Evolutionary conservation across 1,284 basidiomycete genomes (phyloP).

Genomic region (Omphalotus olearius): DNA sequence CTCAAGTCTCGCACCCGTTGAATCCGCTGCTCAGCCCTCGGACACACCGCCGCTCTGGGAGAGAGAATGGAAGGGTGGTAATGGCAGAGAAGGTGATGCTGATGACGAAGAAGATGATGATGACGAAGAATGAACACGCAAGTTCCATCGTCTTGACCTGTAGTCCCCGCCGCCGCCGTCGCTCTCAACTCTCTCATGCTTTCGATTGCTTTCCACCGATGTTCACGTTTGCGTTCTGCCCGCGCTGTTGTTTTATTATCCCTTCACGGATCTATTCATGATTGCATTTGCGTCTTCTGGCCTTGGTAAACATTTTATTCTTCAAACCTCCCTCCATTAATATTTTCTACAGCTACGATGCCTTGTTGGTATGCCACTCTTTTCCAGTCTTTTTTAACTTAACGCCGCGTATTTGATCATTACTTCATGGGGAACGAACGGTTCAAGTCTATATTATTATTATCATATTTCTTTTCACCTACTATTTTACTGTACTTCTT

Average conservation of each 20-base stretch:
- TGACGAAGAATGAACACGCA: conserved; percentile 14
- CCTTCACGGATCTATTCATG: not conserved
- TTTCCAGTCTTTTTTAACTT: too few species aligned
- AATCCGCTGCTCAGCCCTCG: conserved; percentile 44
- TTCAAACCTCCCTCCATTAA: too few species aligned
- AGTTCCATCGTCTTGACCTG: too few species aligned
- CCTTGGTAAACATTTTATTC: too few species aligned
- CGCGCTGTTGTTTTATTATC: not conserved
- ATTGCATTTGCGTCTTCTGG: not conserved
- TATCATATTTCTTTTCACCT: too few species aligned
- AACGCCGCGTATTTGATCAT: too few species aligned
- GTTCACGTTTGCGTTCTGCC: not conserved
- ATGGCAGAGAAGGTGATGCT: conserved; percentile 43
- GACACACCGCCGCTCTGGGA: conserved; percentile 58
- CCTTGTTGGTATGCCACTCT: too few species aligned
- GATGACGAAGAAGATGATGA: conserved; percentile 41
- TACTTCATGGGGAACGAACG: too few species aligned
- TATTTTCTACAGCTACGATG: too few species aligned
- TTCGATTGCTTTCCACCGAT: not conserved
- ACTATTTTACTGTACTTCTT: too few species aligned
- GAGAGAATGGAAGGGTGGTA: conserved; percentile 72
- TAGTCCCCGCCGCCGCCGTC: too few species aligned
- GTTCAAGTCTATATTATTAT: too few species aligned
- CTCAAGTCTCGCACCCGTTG: conserved; percentile 45
- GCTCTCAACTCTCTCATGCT: not conserved